Base-by-base conservation (phyloP, 768 basidiomycete genomes). In the Pleurotus tuber-regium region DNA sequence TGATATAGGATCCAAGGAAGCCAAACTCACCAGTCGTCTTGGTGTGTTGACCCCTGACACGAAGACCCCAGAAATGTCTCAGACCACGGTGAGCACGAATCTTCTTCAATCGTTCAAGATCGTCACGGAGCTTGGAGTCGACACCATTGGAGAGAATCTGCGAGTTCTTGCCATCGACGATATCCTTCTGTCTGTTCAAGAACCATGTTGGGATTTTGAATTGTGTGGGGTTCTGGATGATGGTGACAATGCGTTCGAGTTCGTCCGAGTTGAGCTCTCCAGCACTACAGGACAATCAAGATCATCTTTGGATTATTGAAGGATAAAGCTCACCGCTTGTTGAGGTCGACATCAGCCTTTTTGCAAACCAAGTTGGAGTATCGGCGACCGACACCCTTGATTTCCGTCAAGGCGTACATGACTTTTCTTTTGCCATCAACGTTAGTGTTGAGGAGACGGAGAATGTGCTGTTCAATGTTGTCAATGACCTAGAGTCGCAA, bases 141-240 rank as follows among this genome's bases (percentile, higher is more conserved):
- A 99, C 91, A 59, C 82, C 83, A 75, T 98, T 98, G 53, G 97
- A 97, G 50, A 99, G 77, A 51, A 97, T 88, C 75, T 99, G 97
- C 43, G 82, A 85, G 76, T 94, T 86, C 75, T 98, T 98, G 69
- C 97, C 97, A 60, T 98, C 97, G 56, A 92, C 83, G 49, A 97
- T 93, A 67, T 98, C 96, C 71, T 92, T 92, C 71, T 98, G 97
- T 73, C 97, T 92, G 84, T 98, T 99, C 70, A 98, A 73, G 84
- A 99, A 98, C 96, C 96, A 99, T 35, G 85, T 82, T 14, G 97
- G 97, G 69, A 99, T 97, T 81, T 99, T 99, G 87, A 96, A 99
- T 71, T 98, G 96, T 5, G 89, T 89, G 25, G 97, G 97, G 76
- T 95, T 98, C 77, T 98, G 97, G 70, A 99, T 96, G 73, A 99